These are phyloP conservation scores for Magnolia sinica DNA, from an alignment of 164 flowering plant genomes.

Conservation along the genomic window DNA sequence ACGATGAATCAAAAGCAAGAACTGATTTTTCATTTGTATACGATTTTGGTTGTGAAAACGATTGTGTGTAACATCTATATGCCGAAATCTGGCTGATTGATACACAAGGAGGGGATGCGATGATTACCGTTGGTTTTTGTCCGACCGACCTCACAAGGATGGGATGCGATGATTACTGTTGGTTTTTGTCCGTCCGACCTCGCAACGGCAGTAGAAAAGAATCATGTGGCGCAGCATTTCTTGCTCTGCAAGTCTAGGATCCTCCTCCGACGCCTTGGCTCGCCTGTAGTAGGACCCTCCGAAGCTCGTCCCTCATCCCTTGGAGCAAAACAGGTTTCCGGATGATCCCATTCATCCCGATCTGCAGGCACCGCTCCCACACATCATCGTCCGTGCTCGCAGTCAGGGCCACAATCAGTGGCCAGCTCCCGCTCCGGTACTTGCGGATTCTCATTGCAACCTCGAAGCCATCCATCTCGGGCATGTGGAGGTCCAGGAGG, in stretches of 20 bases:
- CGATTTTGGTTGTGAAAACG: constrained; percentile 1
- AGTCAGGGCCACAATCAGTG: constrained; percentile 64
- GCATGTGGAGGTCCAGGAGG: constrained; percentile 76
- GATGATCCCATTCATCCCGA: constrained; percentile 78
- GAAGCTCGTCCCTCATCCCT: constrained; percentile 68
- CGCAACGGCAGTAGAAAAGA: neutral
- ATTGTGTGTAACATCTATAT: constrained; percentile 3
- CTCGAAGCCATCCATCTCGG: constrained; percentile 83
- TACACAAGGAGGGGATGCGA: neutral
- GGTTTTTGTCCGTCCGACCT: neutral
- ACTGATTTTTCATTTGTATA: neutral
- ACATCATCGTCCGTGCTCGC: constrained; percentile 63
- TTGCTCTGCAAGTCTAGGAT: too few species aligned
- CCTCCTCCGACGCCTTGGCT: constrained; percentile 26
- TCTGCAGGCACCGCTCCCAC: constrained; percentile 57
- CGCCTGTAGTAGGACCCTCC: constrained; percentile 52
- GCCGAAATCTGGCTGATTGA: constrained; percentile 10
- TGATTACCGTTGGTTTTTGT: neutral
- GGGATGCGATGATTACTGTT: neutral
- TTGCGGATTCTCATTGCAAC: constrained; percentile 68
- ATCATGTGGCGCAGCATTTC: neutral
- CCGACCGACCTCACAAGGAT: neutral
- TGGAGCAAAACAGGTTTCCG: constrained; percentile 63
- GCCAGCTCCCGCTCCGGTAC: constrained; percentile 60
- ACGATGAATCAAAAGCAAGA: neutral